Evolutionary conservation across 352 stramenopile species (phyloP).

Genomic region (Pythium angustatum): DNA sequence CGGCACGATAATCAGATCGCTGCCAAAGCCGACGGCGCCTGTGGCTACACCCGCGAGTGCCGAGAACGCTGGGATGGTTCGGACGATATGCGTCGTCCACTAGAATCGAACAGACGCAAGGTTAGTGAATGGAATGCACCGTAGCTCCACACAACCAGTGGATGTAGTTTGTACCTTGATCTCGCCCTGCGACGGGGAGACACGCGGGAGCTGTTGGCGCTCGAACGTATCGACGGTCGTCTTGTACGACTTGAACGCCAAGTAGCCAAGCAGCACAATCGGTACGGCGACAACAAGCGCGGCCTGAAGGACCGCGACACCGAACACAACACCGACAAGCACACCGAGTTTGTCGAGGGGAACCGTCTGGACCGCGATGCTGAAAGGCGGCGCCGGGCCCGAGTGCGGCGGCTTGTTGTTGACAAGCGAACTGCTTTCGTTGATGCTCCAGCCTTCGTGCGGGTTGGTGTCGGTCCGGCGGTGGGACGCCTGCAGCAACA

Average conservation of each 20-base stretch:
- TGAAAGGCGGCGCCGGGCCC: slow-evolving; percentile 16
- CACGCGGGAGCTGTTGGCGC: slow-evolving; percentile 26
- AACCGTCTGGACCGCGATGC: slow-evolving; percentile 13
- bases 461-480: slow-evolving; percentile 12
- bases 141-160: too few species aligned
- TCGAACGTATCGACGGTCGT: slow-evolving; percentile 21
- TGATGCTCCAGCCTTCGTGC: slow-evolving; percentile 21
- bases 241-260: slow-evolving; percentile 30
- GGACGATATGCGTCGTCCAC: slow-evolving; percentile 22
- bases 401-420: slow-evolving; percentile 6
- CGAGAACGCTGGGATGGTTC: slow-evolving; percentile 12
- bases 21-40: slow-evolving; percentile 21
- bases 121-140: too few species aligned
- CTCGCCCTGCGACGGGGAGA: slow-evolving; percentile 12
- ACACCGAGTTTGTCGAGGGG: slow-evolving; percentile 26
- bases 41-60: slow-evolving; percentile 8
- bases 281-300: slow-evolving; percentile 25
- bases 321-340: slow-evolving; percentile 26
- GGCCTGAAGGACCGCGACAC: slow-evolving; percentile 19
- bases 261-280: slow-evolving; percentile 26
- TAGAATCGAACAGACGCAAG: slow-evolving; percentile 5
- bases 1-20: slow-evolving; percentile 23
- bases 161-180: slow-evolving; percentile 21
- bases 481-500: slow-evolving; percentile 27
- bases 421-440: slow-evolving; percentile 23